Evolutionary conservation across 805 yeast genomes (phyloP).

Genomic region (Starmerella apis): DNA sequence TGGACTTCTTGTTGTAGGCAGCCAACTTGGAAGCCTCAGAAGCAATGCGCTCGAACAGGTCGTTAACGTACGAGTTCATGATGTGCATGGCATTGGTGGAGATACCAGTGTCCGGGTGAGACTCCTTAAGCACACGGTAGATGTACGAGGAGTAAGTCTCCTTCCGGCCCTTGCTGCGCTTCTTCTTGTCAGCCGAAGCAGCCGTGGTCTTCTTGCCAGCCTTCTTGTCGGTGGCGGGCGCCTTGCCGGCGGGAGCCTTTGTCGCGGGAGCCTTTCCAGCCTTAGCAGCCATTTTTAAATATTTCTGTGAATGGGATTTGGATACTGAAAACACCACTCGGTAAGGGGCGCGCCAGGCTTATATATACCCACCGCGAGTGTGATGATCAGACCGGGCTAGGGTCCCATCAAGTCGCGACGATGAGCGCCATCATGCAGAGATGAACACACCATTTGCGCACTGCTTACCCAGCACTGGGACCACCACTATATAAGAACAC

Average conservation of each 20-base stretch:
- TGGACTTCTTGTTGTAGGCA: conserved; percentile 96
- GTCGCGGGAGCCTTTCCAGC: conserved; percentile 55
- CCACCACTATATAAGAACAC: conserved; percentile 17
- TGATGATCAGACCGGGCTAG: conserved; percentile 10
- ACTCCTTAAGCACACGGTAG: conserved; percentile 96
- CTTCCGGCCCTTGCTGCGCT: conserved; percentile 92
- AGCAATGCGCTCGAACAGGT: conserved; percentile 96
- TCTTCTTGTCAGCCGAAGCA: conserved; percentile 67
- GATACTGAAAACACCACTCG: neutral
- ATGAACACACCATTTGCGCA: conserved; percentile 18
- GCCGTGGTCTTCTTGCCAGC: conserved; percentile 88
- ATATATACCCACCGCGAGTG: conserved; percentile 8
- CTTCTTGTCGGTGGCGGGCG: conserved; percentile 86
- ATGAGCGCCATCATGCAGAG: conserved; percentile 16
- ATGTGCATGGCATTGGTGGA: conserved; percentile 98
- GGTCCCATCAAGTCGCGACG: conserved; percentile 12
- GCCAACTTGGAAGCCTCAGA: conserved; percentile 96
- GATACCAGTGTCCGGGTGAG: conserved; percentile 99
- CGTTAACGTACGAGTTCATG: conserved; percentile 96
- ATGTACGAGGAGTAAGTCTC: conserved; percentile 97
- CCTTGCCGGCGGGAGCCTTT: conserved; percentile 75
- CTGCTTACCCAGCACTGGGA: conserved; percentile 13
- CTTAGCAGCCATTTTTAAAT: conserved; percentile 35
- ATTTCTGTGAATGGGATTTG: neutral
- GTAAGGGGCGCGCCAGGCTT: conserved; percentile 6